Base-by-base conservation (phyloP, 129 eudicot genomes). In the Arctium lappa region DNA sequence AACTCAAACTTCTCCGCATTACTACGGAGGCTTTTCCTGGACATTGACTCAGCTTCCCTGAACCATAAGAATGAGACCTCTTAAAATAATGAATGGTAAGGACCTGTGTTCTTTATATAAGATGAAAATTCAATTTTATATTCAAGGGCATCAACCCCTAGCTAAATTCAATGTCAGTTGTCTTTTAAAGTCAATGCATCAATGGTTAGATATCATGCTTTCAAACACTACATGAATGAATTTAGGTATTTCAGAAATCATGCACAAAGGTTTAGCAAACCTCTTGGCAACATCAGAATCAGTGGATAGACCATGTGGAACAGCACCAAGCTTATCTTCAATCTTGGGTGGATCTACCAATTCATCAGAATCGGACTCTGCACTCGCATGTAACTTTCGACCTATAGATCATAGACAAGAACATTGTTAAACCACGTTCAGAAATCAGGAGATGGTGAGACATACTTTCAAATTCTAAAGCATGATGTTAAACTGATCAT, bases 281-380 rank as follows among this genome's bases (percentile, higher is more conserved):
- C 98, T 93, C 84, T 89, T 90, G 50, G 78, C 93, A 3, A 95
- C 99, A 90, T 95, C 99, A 3, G 99, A 90, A 89, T 95, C 99
- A 1, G 99, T 95, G 5, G 99, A 93, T 72, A 95, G 85, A 74
- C 99, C 99, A 89, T 86, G 84, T 11, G 99, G 99, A 86, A 95
- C 98, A 79, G 91, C 99, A 16, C 99, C 98, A 36, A 95, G 86
- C 83, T 90, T 93, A 22, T 95, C 97, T 78, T 95, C 98, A 69
- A 93, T 89, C 92, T 95, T 95, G 3, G 99, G 99, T 53, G 95
- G 97, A 90, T 93, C 93, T 30, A 87, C 95, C 38, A 88, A 74
- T 39, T 88, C 98, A 40, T 93, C 98, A 6, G 97, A 80, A 81
- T 91, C 95, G 16, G 65, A 87, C 81, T 93, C 95, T 1, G 97